Conservation (phyloP, 768 basidiomycete species). For the Agaricus subrufescens region DNA sequence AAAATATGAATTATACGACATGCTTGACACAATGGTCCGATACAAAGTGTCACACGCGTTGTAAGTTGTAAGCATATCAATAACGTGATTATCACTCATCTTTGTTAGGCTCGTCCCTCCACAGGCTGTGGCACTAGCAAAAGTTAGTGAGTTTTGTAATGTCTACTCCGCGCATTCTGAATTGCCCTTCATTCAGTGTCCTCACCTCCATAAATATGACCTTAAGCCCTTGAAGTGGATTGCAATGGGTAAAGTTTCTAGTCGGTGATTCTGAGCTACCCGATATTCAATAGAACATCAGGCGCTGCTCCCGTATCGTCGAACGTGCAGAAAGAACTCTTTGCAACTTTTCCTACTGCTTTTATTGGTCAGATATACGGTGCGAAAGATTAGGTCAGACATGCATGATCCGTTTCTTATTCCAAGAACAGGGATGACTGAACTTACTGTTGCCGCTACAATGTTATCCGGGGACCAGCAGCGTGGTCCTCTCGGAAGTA, state of each 20-base stretch:
- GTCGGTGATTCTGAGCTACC: background rate
- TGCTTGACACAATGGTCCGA: slow-evolving; percentile 41
- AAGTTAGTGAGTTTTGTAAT: slow-evolving; percentile 28
- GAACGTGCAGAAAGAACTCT: slow-evolving; percentile 44
- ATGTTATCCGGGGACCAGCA: slow-evolving; percentile 40
- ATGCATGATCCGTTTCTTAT: background rate
- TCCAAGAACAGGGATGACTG: slow-evolving; percentile 21
- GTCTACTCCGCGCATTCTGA: background rate
- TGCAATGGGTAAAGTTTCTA: slow-evolving; percentile 30
- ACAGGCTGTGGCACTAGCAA: slow-evolving; percentile 44
- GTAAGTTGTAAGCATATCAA: slow-evolving; percentile 19
- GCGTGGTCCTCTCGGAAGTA: slow-evolving; percentile 34
- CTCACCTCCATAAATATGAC: slow-evolving; percentile 37
- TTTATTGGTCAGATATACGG: slow-evolving; percentile 63
- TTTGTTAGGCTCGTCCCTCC: slow-evolving; percentile 39
- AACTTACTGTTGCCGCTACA: slow-evolving; percentile 39
- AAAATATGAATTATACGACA: slow-evolving; percentile 38
- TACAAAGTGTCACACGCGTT: slow-evolving; percentile 46
- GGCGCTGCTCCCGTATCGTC: slow-evolving; percentile 58
- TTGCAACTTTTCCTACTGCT: slow-evolving; percentile 40
- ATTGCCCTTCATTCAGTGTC: slow-evolving; percentile 24
- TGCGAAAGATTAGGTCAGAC: slow-evolving; percentile 17
- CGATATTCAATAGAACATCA: slow-evolving; percentile 22
- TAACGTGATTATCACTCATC: background rate
- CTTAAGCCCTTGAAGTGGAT: slow-evolving; percentile 34